These are phyloP conservation scores for Leucaena leucocephala DNA, from an alignment of 306 rosid genomes.

Conservation along the genomic window DNA sequence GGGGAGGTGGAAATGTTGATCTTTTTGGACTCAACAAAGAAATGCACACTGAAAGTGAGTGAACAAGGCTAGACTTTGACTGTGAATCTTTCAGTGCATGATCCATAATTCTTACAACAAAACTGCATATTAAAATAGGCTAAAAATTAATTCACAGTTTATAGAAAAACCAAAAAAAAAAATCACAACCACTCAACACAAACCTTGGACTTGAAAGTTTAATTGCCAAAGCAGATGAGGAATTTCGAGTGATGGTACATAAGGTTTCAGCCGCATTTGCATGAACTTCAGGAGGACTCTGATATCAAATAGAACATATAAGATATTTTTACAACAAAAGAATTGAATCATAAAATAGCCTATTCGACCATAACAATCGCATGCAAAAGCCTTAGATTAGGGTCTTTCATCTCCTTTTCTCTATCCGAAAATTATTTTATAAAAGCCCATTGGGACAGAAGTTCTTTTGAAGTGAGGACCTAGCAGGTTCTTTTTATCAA, in stretches of 20 bases:
- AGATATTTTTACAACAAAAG: slow-evolving; percentile 22
- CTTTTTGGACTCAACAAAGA: slow-evolving; percentile 93
- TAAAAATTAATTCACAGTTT: slow-evolving; percentile 26
- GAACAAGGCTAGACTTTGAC: slow-evolving; percentile 78
- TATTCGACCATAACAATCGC: slow-evolving; percentile 12
- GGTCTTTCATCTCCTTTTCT: neutral
- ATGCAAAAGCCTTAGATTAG: slow-evolving; percentile 6
- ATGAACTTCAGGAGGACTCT: slow-evolving; percentile 95
- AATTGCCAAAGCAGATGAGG: slow-evolving; percentile 82
- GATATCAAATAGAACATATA: slow-evolving; percentile 36
- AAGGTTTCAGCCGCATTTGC: slow-evolving; percentile 94
- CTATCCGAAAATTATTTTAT: slow-evolving; percentile 2
- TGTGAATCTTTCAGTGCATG: slow-evolving; percentile 87
- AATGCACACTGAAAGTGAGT: slow-evolving; percentile 92
- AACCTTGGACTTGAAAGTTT: slow-evolving; percentile 97
- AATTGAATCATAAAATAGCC: slow-evolving; percentile 22
- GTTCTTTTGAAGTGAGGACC: neutral
- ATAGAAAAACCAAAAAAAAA: neutral
- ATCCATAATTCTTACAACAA: slow-evolving; percentile 75
- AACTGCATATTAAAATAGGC: slow-evolving; percentile 57
- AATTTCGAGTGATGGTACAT: slow-evolving; percentile 79
- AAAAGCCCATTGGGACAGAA: neutral
- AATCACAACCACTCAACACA: slow-evolving; percentile 31
- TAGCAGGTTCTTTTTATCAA: slow-evolving; percentile 7
- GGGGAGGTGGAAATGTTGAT: slow-evolving; percentile 65